These are phyloP conservation scores for Penicillium sp. DNA, from an alignment of 2,329 filamentous ascomycete species.

Conservation along the genomic window DNA sequence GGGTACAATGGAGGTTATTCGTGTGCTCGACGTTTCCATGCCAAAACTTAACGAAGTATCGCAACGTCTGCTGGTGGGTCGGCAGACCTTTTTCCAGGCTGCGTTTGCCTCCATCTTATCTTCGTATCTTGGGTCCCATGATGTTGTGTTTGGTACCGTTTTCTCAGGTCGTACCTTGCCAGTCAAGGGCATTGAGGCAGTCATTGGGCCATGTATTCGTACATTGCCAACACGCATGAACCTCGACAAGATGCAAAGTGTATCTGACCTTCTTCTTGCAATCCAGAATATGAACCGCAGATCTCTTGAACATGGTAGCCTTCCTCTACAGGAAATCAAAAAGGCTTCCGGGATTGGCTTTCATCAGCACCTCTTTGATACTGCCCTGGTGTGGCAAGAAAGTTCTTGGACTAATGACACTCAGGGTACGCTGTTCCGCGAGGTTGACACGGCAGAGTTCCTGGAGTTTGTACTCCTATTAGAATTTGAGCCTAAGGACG, in stretches of 20 bases:
- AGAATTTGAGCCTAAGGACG: conserved; percentile 67
- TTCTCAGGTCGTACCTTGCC: conserved; percentile 80
- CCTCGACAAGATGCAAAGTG: conserved; percentile 51
- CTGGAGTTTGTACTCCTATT: conserved; percentile 75
- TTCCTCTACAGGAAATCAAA: conserved; percentile 71
- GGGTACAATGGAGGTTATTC: conserved; percentile 28
- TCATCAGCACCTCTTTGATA: conserved; percentile 66
- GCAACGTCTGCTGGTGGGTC: conserved; percentile 52
- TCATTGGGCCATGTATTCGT: conserved; percentile 78
- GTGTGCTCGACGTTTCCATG: conserved; percentile 37
- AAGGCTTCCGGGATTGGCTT: conserved; percentile 57
- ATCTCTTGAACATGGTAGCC: conserved; percentile 62
- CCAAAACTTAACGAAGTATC: conserved; percentile 39
- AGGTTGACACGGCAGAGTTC: conserved; percentile 66
- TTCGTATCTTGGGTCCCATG: conserved; percentile 62
- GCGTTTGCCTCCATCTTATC: conserved; percentile 67
- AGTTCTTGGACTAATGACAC: conserved; percentile 51
- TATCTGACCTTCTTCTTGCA: conserved; percentile 62
- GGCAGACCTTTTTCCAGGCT: conserved; percentile 75
- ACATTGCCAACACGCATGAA: conserved; percentile 73
- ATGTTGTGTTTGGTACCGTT: conserved; percentile 75
- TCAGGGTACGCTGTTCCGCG: conserved; percentile 47
- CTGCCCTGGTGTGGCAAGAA: conserved; percentile 83
- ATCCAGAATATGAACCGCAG: conserved; percentile 67
- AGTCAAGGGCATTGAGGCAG: conserved; percentile 66